Conservation (phyloP, 1,284 basidiomycete genomes). For the Somion occarium region DNA sequence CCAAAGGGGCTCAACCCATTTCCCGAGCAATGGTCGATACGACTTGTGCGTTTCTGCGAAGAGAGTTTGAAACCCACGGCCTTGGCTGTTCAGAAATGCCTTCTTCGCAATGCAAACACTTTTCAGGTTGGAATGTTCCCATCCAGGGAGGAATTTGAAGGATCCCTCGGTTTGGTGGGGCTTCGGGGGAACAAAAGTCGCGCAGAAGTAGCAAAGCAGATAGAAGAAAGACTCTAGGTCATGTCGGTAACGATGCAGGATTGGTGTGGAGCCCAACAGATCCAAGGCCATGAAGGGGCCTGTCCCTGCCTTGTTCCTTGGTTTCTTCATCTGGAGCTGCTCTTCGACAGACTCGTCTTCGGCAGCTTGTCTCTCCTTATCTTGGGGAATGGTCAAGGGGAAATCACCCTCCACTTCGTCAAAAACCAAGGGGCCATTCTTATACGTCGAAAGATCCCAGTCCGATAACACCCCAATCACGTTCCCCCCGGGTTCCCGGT, state of each 20-base stretch:
- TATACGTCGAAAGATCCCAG: slow-evolving; percentile 6
- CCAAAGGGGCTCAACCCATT: not conserved
- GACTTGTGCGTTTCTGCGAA: not conserved
- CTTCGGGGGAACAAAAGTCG: not conserved
- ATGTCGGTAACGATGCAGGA: not conserved
- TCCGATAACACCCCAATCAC: slow-evolving; percentile 10
- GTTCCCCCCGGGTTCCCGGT: not conserved
- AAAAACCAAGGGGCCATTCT: not conserved
- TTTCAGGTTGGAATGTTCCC: not conserved
- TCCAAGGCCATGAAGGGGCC: slow-evolving; percentile 25
- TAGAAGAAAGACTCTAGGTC: slow-evolving; percentile 8
- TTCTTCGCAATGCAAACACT: not conserved
- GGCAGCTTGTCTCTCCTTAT: not conserved
- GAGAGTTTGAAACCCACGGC: not conserved
- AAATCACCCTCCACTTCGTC: not conserved
- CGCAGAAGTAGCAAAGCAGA: not conserved
- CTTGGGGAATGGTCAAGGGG: not conserved
- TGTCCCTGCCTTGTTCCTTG: slow-evolving; percentile 20
- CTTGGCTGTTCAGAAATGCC: not conserved
- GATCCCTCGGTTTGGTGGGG: not conserved
- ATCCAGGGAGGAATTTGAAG: not conserved
- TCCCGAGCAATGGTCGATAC: not conserved
- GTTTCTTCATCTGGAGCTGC: no score
- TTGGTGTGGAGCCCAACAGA: slow-evolving; percentile 3
- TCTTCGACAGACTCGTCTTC: not conserved